A percentile compares a stretch with the other conserved stretches of the same genome.
These are phyloP conservation scores for Ogataea minuta DNA, from an alignment of 805 yeast genomes.

Conservation along the genomic window DNA sequence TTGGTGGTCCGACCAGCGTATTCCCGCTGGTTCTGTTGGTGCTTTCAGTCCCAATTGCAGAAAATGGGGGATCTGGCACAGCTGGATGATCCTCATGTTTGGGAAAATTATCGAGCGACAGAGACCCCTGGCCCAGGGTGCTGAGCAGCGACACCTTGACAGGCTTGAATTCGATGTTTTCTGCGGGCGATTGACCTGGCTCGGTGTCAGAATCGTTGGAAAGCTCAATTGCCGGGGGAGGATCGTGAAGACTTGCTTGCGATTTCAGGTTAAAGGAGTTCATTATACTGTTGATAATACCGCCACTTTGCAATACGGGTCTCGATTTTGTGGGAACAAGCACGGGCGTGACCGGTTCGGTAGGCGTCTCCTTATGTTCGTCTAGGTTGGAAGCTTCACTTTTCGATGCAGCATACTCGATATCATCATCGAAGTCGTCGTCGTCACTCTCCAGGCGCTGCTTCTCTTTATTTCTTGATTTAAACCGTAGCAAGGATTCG, in stretches of 20 bases:
- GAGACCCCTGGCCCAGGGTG: conserved; percentile 49
- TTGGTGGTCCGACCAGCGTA: conserved; percentile 12
- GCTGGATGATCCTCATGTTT: conserved; percentile 3
- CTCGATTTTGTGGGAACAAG: conserved; percentile 1
- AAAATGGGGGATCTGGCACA: conserved; percentile 6
- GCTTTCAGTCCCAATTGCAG: conserved; percentile 7
- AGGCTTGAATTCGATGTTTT: conserved; percentile 46
- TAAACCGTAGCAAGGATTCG: conserved; percentile 4
- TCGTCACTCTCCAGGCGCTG: conserved; percentile 1
- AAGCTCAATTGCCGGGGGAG: background rate
- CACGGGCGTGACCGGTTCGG: background rate
- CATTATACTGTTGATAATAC: conserved; percentile 29
- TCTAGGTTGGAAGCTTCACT: background rate
- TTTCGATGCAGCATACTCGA: background rate
- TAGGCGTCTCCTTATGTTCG: background rate
- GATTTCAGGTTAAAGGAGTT: conserved; percentile 30
- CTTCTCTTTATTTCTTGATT: conserved; percentile 1
- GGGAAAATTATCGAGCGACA: conserved; percentile 38
- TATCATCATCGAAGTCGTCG: conserved; percentile 8
- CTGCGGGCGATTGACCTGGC: conserved; percentile 16
- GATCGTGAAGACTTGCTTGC: conserved; percentile 18
- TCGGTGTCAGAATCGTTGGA: conserved; percentile 1
- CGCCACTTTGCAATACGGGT: conserved; percentile 13
- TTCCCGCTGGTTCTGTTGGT: conserved; percentile 7
- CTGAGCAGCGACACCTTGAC: conserved; percentile 45